These are phyloP conservation scores for Penicillium arizonense DNA, from an alignment of 495 filamentous ascomycete species.

Conservation along the genomic window DNA sequence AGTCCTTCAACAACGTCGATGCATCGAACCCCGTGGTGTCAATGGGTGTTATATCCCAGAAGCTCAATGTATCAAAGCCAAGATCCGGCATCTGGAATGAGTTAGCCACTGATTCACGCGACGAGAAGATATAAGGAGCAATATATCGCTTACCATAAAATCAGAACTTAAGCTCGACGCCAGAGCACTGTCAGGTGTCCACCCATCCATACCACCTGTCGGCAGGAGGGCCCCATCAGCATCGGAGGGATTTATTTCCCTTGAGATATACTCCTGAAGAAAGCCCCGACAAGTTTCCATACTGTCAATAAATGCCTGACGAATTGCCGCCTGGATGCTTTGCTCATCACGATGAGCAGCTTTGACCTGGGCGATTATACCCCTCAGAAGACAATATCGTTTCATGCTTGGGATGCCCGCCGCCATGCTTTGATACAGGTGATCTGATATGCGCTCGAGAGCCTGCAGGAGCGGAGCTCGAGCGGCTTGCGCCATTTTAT, in stretches of 20 bases:
- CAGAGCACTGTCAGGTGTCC: constrained; percentile 18
- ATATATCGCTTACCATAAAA: constrained; percentile 7
- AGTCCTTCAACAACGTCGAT: too few relatives aligned
- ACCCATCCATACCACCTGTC: neutral
- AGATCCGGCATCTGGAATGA: constrained; percentile 9
- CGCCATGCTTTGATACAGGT: constrained; percentile 13
- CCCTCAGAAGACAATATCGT: constrained; percentile 16
- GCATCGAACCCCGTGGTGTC: too few relatives aligned
- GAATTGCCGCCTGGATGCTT: constrained; percentile 4
- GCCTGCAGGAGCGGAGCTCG: constrained; percentile 12
- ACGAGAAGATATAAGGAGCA: neutral
- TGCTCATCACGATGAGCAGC: constrained; percentile 5
- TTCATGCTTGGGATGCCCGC: constrained; percentile 27
- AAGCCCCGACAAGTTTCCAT: constrained; percentile 11
- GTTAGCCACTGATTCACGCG: neutral
- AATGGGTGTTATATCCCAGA: neutral
- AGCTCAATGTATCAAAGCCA: neutral
- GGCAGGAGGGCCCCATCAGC: neutral
- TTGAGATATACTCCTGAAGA: constrained; percentile 11
- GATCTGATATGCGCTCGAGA: constrained; percentile 13
- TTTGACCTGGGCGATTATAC: constrained; percentile 16
- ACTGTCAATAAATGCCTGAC: constrained; percentile 8
- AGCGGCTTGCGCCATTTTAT: constrained; percentile 12
- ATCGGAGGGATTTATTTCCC: neutral
- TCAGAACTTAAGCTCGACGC: constrained; percentile 14